A percentile compares a stretch with the other conserved stretches of the same genome.
Evolutionary conservation across 495 filamentous ascomycete species (phyloP).

Genomic region (Evernia prunastri): DNA sequence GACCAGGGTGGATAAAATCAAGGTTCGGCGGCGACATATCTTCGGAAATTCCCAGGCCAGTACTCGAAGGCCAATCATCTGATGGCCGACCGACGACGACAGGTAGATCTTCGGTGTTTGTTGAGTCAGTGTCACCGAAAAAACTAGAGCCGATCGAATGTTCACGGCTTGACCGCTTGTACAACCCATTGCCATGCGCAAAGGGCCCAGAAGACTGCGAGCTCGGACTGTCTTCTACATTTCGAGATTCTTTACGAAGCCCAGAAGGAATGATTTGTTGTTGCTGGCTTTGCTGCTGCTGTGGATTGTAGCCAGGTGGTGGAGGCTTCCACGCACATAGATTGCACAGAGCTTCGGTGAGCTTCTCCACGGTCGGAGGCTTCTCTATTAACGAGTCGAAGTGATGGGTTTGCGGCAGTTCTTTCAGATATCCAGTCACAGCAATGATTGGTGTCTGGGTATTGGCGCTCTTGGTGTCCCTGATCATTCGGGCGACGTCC

Average conservation of each 20-base stretch:
- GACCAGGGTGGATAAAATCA: conserved; percentile 22
- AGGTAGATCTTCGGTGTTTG: conserved; percentile 70
- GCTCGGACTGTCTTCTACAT: conserved; percentile 74
- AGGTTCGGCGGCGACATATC: conserved; percentile 2
- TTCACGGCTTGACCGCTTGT: conserved; percentile 68
- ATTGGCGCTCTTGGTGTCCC: conserved; percentile 90
- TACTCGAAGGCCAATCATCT: conserved; percentile 63
- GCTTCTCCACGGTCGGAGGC: conserved; percentile 80
- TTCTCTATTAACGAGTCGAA: conserved; percentile 95
- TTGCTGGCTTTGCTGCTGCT: conserved; percentile 26
- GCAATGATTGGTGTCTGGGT: conserved; percentile 92
- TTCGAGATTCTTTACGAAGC: conserved; percentile 53
- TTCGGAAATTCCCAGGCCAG: conserved; percentile 66
- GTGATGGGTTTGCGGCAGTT: conserved; percentile 86
- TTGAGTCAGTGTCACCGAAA: conserved; percentile 76
- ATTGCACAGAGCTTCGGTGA: conserved; percentile 75
- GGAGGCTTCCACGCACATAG: conserved; percentile 92
- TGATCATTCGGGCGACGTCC: conserved; percentile 94
- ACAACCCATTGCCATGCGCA: conserved; percentile 61
- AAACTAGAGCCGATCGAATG: conserved; percentile 82
- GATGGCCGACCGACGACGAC: conserved; percentile 66
- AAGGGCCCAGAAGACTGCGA: conserved; percentile 70
- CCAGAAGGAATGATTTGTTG: conserved; percentile 52
- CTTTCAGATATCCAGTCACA: conserved; percentile 96
- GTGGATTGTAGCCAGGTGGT: conserved; percentile 42